A percentile compares a stretch with the other conserved stretches of the same genome.
Evolutionary conservation across 2,329 filamentous ascomycete genomes (phyloP).

Genomic region (Fusarium buxicola): DNA sequence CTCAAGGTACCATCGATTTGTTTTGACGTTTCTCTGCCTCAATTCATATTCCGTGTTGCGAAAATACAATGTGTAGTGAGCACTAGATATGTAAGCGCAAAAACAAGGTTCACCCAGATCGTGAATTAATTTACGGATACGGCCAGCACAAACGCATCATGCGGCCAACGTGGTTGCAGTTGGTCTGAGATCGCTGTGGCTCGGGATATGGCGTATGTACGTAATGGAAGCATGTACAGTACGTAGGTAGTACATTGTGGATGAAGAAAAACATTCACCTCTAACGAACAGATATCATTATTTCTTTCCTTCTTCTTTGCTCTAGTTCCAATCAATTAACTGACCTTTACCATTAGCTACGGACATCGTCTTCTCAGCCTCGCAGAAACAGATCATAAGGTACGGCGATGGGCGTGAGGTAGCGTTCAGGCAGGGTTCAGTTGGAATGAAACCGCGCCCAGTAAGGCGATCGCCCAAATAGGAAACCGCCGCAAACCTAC

Average conservation of each 20-base stretch:
- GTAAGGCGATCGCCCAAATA: conserved; percentile 25
- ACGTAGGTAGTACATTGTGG: not conserved
- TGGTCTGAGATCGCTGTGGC: not conserved
- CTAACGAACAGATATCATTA: not conserved
- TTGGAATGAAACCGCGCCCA: not conserved
- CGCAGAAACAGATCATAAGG: not conserved
- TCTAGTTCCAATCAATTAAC: not conserved
- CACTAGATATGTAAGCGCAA: not conserved
- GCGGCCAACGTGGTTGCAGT: not conserved
- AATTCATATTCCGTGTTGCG: not conserved
- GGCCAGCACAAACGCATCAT: conserved; percentile 15
- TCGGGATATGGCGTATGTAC: not conserved
- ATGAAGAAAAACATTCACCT: not conserved
- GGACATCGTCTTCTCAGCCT: not conserved
- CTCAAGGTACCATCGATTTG: not conserved
- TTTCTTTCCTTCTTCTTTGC: not conserved
- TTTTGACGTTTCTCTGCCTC: not conserved
- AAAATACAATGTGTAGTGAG: not conserved
- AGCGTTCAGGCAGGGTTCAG: not conserved
- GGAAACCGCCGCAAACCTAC: not conserved
- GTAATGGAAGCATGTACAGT: too few relatives aligned
- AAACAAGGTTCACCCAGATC: conserved; percentile 26
- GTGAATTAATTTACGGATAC: conserved; percentile 27
- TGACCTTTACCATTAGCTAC: not conserved
- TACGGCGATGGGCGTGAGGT: too few relatives aligned